Conservation (phyloP, 1,284 basidiomycete species). For the Gymnopus androsaceus region DNA sequence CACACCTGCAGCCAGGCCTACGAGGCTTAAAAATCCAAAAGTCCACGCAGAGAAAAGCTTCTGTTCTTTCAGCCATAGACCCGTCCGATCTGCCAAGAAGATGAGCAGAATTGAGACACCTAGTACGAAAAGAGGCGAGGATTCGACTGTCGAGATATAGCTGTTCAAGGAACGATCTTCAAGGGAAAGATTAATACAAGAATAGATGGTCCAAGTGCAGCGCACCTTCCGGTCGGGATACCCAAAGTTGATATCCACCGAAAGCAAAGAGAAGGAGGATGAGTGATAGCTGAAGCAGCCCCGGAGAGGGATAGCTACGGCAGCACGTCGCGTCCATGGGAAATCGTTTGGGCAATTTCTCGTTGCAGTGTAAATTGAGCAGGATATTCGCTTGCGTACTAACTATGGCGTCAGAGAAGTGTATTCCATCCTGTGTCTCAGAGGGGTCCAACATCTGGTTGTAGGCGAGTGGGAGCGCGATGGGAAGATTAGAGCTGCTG, state of each 20-base stretch:
- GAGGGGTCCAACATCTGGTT: slow-evolving; percentile 74
- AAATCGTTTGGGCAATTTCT: slow-evolving; percentile 65
- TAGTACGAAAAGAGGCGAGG: slow-evolving; percentile 57
- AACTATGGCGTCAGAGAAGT: slow-evolving; percentile 70
- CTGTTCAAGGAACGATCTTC: slow-evolving; percentile 5
- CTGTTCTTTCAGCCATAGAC: slow-evolving; percentile 85
- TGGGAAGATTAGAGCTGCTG: slow-evolving; percentile 42
- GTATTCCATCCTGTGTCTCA: slow-evolving; percentile 81
- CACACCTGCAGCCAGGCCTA: slow-evolving; percentile 60
- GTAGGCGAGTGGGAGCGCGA: slow-evolving; percentile 74
- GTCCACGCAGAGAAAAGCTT: slow-evolving; percentile 76
- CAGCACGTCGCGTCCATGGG: slow-evolving; percentile 86
- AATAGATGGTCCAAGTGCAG: background rate
- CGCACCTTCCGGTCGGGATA: slow-evolving; percentile 26
- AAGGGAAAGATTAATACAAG: background rate
- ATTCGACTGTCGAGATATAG: slow-evolving; percentile 23
- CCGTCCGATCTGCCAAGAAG: slow-evolving; percentile 79
- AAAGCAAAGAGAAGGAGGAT: slow-evolving; percentile 53
- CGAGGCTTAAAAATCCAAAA: slow-evolving; percentile 63
- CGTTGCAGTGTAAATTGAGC: slow-evolving; percentile 82
- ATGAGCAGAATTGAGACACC: slow-evolving; percentile 67
- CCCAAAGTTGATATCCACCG: slow-evolving; percentile 53
- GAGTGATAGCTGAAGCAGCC: slow-evolving; percentile 61
- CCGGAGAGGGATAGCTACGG: slow-evolving; percentile 70
- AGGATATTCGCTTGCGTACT: slow-evolving; percentile 77